phyloP scores from a whole-genome alignment of 768 basidiomycete species.

The Daedaleopsis sinensis region DNA sequence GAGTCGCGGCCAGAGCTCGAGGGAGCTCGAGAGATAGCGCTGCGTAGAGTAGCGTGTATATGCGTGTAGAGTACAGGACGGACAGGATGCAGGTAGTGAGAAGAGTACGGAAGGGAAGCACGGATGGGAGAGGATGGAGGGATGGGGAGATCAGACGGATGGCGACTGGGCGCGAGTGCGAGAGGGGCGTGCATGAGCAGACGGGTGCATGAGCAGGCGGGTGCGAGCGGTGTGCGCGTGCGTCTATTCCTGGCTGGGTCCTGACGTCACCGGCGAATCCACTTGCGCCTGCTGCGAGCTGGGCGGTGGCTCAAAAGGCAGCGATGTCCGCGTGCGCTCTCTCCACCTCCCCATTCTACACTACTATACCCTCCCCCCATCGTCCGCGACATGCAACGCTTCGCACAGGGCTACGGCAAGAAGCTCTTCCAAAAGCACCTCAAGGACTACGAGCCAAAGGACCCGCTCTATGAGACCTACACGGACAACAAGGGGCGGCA shows the following conservation, averaged over 20 bases:
- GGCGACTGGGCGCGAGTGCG: no score
- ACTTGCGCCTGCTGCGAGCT: background rate
- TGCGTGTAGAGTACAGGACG: no score
- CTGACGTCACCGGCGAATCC: background rate
- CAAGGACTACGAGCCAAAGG: slow-evolving; percentile 68
- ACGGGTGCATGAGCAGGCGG: no score
- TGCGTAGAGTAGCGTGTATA: no score
- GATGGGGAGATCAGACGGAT: no score
- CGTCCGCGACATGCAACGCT: slow-evolving; percentile 33
- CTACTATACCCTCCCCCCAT: background rate
- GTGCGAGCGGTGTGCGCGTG: no score
- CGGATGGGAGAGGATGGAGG: no score
- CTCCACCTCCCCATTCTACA: background rate
- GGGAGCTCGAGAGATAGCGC: no score
- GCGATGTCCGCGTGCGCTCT: background rate
- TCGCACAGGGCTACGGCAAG: slow-evolving; percentile 43
- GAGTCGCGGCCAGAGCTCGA: no score
- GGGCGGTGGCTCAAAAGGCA: background rate
- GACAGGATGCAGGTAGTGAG: no score
- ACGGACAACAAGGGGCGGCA: slow-evolving; percentile 57
- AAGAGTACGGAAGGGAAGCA: no score
- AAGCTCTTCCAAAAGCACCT: slow-evolving; percentile 68
- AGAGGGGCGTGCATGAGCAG: no score
- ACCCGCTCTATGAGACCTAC: slow-evolving; percentile 75
- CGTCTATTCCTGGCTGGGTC: background rate